A percentile compares a stretch with the other conserved stretches of the same genome.
Conservation (phyloP, 1,284 basidiomycete genomes). For the Malassezia furfur region DNA sequence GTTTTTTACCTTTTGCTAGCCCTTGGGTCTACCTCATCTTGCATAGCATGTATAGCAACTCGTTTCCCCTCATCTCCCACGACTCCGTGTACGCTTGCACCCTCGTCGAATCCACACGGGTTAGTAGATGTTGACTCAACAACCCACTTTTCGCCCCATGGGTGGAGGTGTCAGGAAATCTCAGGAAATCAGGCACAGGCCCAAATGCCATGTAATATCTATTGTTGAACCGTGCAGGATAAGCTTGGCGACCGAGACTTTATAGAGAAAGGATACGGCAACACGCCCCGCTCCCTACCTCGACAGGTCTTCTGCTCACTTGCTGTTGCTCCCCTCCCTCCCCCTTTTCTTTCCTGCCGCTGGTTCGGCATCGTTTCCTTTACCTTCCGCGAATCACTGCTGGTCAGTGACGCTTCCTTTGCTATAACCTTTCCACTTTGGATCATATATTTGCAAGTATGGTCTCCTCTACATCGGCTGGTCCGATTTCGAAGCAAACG, state of each 20-base stretch:
- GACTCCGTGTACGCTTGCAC: too few species aligned
- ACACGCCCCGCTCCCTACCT: too few species aligned
- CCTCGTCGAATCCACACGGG: too few species aligned
- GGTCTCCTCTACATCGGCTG: conserved; percentile 7
- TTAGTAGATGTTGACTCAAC: too few species aligned
- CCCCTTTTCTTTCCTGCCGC: not conserved
- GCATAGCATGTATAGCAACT: conserved; percentile 2
- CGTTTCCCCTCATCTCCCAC: not conserved
- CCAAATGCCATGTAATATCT: too few species aligned
- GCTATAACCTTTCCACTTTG: not conserved
- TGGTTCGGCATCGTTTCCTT: not conserved
- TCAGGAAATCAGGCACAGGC: too few species aligned
- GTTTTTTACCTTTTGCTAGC: not conserved
- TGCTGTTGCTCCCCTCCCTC: not conserved
- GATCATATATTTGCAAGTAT: not conserved
- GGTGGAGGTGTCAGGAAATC: too few species aligned
- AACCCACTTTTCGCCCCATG: too few species aligned
- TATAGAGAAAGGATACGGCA: too few species aligned
- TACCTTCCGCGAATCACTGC: not conserved
- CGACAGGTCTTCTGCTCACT: too few species aligned
- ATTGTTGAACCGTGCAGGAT: too few species aligned
- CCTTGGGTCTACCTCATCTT: not conserved
- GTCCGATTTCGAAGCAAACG: conserved; percentile 2
- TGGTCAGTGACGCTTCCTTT: not conserved
- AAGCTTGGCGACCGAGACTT: too few species aligned